These are phyloP conservation scores for Tylopilus cervinicoccineus DNA, from an alignment of 768 basidiomycete species.

Conservation along the genomic window DNA sequence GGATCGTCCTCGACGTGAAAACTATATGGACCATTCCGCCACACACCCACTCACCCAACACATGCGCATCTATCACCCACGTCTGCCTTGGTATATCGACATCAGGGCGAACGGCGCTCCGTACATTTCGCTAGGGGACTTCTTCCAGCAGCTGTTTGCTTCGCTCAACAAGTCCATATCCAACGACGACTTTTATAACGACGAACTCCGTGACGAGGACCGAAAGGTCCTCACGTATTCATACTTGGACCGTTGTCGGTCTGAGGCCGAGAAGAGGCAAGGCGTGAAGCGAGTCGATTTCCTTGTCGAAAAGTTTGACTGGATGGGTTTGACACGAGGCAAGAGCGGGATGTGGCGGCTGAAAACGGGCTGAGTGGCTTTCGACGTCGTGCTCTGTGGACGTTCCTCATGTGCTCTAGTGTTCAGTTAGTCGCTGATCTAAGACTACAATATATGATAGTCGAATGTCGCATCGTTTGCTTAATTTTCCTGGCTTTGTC, in stretches of 20 bases:
- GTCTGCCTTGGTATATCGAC: conserved; percentile 68
- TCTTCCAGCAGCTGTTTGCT: conserved; percentile 44
- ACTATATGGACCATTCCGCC: conserved; percentile 53
- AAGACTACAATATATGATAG: too few relatives aligned
- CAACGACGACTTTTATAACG: conserved; percentile 55
- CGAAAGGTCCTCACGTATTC: conserved; percentile 41
- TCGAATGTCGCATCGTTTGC: too few relatives aligned
- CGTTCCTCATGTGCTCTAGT: too few relatives aligned
- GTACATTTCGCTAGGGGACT: conserved; percentile 57
- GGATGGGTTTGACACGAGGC: conserved; percentile 51
- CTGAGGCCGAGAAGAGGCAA: conserved; percentile 28
- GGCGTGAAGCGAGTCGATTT: conserved; percentile 62
- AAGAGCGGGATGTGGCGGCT: conserved; percentile 65
- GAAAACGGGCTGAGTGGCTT: conserved; percentile 39
- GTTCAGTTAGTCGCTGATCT: too few relatives aligned
- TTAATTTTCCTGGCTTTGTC: too few relatives aligned
- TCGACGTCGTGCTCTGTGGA: too few relatives aligned
- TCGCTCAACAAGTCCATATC: conserved; percentile 44
- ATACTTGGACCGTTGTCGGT: conserved; percentile 43
- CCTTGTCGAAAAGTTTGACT: conserved; percentile 47
- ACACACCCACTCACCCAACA: conserved; percentile 45
- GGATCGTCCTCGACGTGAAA: conserved; percentile 37
- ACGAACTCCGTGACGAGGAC: conserved; percentile 45
- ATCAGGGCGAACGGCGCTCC: conserved; percentile 38
- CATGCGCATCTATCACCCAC: conserved; percentile 55